Base-by-base conservation (phyloP, 2,329 filamentous ascomycete species). In the Phialophora tarda region DNA sequence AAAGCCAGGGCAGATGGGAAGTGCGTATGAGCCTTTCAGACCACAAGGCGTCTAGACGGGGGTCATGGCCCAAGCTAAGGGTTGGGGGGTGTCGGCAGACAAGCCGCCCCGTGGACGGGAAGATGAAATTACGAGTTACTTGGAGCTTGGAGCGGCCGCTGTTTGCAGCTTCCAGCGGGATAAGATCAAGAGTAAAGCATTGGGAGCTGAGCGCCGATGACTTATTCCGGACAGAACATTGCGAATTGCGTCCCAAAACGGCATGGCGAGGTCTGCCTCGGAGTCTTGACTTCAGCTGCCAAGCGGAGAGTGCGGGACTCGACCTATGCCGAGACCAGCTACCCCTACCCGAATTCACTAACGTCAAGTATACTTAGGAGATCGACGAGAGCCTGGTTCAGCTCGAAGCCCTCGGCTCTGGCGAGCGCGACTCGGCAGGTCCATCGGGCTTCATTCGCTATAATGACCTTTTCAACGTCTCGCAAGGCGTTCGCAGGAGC, bases 1-100 rank as follows among this genome's bases (percentile, higher is more conserved):
- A 30, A 24, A 28, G 12, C 53, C 53, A n/a, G 53, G 14, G 1
- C 69, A 66, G 5, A 55, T 48, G 50, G 65, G 55, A 7, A 59
- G 55, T n/a, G 69, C 69, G 10, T 71, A 71, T 57, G 69, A 71
- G 32, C 69, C 69, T 28, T 71, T 68, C 62, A 63, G 69, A 50
- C 59, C 68, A 28, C 68, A 70, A 28, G 62, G 53, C 11, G 65
- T 67, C 12, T 70, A 48, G 60, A 62, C 8, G 53, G 50, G 1
- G 21, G 14, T 32, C 28, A 17, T 26, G 21, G 21, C 14, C 7
- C 10, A 24, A 48, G 24, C 30, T 21, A 4, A 55, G 23, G 53
- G 51, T 30, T n/a, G 28, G 28, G 8, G 47, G 21, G 23, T 24
- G 47, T 26, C 21, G 10, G 7, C 23, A 12, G 28, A 21, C 24